Base-by-base conservation (phyloP, 768 basidiomycete species). In the Leccinum olivaceopallidum region DNA sequence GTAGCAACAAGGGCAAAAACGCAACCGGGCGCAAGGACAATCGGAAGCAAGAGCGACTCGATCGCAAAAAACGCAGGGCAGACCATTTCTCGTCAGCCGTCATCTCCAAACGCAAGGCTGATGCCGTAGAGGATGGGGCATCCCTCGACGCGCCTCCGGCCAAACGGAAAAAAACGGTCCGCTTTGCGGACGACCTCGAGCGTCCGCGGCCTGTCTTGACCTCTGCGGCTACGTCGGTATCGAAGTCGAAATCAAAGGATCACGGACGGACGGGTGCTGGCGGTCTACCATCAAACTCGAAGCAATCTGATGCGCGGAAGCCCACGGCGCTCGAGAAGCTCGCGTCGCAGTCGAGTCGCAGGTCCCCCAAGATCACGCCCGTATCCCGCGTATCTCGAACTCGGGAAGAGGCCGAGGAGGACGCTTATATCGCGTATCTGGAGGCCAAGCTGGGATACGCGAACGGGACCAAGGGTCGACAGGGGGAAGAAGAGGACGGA, bases 391-490 rank as follows among this genome's bases (percentile, higher is more conserved):
- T 57, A 2, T 66, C 75, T 26, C 77, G 73, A 26, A 73, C 73
- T 6, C 77, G 70, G 34, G 75, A 76, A 59, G 83, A 92, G 61
- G 74, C 79, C 30, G 82, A 89, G 36, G 95, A 98, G 66, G 94
- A 95, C 67, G 81, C 82, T 0, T 93, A 96, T 69, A 97, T 98
- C 50, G 81, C 86, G 0, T 87, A 90, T 75, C 76, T 97, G 12
- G 95, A 98, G 72, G 78, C 81, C 0, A 89, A 87, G 71, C 81
- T 97, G 18, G 87, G 90, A 4, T 79, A 87, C 49, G 14, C 66
- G 55, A 72, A 37, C 76, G 81, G 59, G 69, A 76, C 50, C 73
- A 78, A 59, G 76, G 80, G 81, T 63, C 81, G 72, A 18, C 79
- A 75, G 24, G 77, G 74, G 0, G 70, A 80, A 36, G 88, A 86